Evolutionary conservation across 2,329 filamentous ascomycete genomes (phyloP), one percentile per base, ranked within the genome.

Genomic region (Phyllosticta citrichinensis): DNA sequence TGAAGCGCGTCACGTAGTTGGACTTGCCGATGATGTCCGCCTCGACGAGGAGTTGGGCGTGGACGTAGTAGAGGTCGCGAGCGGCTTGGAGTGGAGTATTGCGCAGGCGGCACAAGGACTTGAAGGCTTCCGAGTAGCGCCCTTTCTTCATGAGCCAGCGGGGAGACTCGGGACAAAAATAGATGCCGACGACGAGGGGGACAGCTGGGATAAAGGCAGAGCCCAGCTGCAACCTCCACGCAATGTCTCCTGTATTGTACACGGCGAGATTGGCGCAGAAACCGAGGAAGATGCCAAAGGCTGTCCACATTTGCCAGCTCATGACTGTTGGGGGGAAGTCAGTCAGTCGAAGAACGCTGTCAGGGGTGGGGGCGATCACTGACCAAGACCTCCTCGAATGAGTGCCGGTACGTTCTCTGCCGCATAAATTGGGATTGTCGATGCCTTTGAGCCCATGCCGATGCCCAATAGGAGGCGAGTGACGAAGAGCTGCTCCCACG

Each of bases 281-380:
- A 4, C 76, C 76, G 0, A 79, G 68, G 66, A 79, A 76, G 65
- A 80, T 79, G 2, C 77, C 77, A 57, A 78, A 74, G 1, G 71
- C 70, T 0, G 71, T 73, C 72, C 73, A 76, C 56, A 78, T 71
- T 57, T 79, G 76, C 76, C 76, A 79, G 35, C 69, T 70, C 75
- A 78, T 79, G 24, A 77, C 77, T 0, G 14, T 22, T 5, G 27
- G 9, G 27, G n/a, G n/a, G n/a, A n/a, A n/a, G 3, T 6, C 2
- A 3, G 17, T 47, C n/a, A 47, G 40, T 14, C 14, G n/a, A n/a
- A 47, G 40, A n/a, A 47, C 14, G 6, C 14, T n/a, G n/a, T 8
- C 12, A 47, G 14, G 6, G n/a, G 17, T 47, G 14, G 3, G 6
- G 27, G 27, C 3, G 14, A 47, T 8, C 2, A 47, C 40, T 47